phyloP scores from a whole-genome alignment of 2,329 filamentous ascomycete genomes.

The Venturia nashicola region DNA sequence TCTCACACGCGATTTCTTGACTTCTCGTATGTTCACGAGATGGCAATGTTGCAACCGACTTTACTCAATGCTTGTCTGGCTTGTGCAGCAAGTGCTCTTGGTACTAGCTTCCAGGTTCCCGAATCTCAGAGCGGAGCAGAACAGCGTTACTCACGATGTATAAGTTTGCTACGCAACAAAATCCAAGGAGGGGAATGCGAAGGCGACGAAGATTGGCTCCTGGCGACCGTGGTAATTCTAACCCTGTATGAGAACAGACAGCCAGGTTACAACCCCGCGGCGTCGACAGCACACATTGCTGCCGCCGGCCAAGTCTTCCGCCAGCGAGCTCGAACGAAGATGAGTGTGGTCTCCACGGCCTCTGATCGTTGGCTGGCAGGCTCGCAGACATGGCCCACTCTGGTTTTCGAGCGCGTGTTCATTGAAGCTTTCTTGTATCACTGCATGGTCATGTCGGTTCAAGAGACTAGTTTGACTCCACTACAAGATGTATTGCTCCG shows the following conservation, averaged over 20 bases:
- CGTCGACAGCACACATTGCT: neutral
- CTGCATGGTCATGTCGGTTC: slow-evolving; percentile 6
- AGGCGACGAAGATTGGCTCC: slow-evolving; percentile 1
- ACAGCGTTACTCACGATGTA: neutral
- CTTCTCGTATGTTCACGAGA: slow-evolving; percentile 1
- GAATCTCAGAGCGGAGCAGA: neutral
- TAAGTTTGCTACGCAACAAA: neutral
- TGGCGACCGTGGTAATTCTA: slow-evolving; percentile 2
- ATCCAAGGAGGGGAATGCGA: neutral
- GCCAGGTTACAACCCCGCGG: neutral
- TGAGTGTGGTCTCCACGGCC: neutral
- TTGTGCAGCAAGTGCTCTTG: neutral
- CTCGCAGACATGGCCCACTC: neutral
- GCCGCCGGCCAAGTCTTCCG: slow-evolving; percentile 4
- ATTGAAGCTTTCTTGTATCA: slow-evolving; percentile 4
- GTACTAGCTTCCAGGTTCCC: neutral
- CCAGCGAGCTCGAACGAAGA: neutral
- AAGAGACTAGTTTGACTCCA: slow-evolving; percentile 1
- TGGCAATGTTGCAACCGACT: neutral
- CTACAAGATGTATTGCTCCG: slow-evolving; percentile 1
- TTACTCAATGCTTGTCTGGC: neutral
- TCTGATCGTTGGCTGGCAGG: neutral
- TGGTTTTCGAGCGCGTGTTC: slow-evolving; percentile 1
- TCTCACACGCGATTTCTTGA: neutral
- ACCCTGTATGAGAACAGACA: slow-evolving; percentile 1